phyloP scores from a whole-genome alignment of 352 stramenopile genomes.

The Globisporangium nagaii region DNA sequence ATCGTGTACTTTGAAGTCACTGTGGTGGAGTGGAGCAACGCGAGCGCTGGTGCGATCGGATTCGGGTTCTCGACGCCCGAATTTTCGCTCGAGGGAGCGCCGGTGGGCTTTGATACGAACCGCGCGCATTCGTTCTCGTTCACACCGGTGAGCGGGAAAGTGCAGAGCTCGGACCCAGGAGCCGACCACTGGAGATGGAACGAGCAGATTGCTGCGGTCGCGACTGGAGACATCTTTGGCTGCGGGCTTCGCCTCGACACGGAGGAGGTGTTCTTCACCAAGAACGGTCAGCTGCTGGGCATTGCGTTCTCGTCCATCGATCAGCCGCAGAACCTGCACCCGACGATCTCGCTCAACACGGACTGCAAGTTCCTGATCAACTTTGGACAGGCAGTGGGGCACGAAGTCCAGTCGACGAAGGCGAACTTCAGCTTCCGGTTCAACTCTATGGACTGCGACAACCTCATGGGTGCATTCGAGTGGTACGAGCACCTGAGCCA shows the following conservation, averaged over 20 bases:
- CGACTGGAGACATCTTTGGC: constrained; percentile 64
- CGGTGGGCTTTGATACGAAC: constrained; percentile 42
- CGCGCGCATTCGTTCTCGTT: constrained; percentile 61
- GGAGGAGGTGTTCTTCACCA: constrained; percentile 82
- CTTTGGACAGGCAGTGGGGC: constrained; percentile 39
- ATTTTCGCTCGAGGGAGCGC: constrained; percentile 62
- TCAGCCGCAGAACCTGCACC: constrained; percentile 39
- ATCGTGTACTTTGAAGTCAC: constrained; percentile 83
- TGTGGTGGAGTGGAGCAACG: constrained; percentile 48
- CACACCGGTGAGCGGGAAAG: constrained; percentile 57
- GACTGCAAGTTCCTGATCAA: constrained; percentile 79
- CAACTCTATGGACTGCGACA: constrained; percentile 79
- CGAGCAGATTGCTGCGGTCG: constrained; percentile 36
- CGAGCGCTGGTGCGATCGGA: constrained; percentile 24
- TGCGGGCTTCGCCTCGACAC: constrained; percentile 78
- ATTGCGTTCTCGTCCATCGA: constrained; percentile 76
- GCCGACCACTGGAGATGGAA: constrained; percentile 74
- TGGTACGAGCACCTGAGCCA: constrained; percentile 85
- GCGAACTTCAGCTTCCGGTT: constrained; percentile 78
- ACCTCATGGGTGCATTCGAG: constrained; percentile 81
- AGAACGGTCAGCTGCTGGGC: constrained; percentile 74
- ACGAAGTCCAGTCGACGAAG: constrained; percentile 22
- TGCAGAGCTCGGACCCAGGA: constrained; percentile 42
- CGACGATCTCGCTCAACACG: constrained; percentile 69
- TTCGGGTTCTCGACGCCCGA: constrained; percentile 64